Base-by-base conservation (phyloP, 2,329 filamentous ascomycete genomes). In the Pseudogymnoascus sp. region DNA sequence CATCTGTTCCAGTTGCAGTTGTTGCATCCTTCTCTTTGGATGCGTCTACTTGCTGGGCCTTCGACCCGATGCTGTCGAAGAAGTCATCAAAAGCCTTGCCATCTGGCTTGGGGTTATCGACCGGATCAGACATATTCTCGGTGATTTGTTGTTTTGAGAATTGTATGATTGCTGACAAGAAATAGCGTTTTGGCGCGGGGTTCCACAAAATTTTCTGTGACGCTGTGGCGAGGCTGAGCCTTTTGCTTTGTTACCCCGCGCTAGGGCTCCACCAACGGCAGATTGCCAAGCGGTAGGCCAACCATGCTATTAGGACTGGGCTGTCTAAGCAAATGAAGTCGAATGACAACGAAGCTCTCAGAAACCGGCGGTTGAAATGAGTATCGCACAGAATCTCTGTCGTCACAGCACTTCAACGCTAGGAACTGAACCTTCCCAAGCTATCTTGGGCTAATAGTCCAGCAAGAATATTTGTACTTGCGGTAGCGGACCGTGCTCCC, bases 51-150 rank as follows among this genome's bases (percentile, higher is more conserved):
- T 72, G 37, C 6, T 66, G 67, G 64, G 80, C 84, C 75, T 86
- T 85, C 68, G 80, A 77, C 63, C 85, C 85, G 69, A 88, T 85
- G 61, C 81, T 76, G 69, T 85, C 79, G 72, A 87, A 87, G 69
- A 85, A 82, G 60, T 84, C 78, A 60, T 85, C 79, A 65, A 77
- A 73, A 25, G 77, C 72, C 35, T 74, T 75, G 45, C 75, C 75
- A 60, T 74, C 72, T 58, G 72, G 68, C 67, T 75, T 72, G 61
- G 69, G 72, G 65, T 74, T 72, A 65, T 73, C 67, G 31, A 74
- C 74, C 59, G 76, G 69, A 60, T 72, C 69, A 63, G 78, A 70
- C 80, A 83, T 83, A 35, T 64, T 72, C 59, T 59, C 61, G 45
- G 33, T 33, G 4, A 10, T 33, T 55, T 55, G 48, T 55, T 9